phyloP scores from a whole-genome alignment of 768 basidiomycete genomes.

The Mycena venus region DNA sequence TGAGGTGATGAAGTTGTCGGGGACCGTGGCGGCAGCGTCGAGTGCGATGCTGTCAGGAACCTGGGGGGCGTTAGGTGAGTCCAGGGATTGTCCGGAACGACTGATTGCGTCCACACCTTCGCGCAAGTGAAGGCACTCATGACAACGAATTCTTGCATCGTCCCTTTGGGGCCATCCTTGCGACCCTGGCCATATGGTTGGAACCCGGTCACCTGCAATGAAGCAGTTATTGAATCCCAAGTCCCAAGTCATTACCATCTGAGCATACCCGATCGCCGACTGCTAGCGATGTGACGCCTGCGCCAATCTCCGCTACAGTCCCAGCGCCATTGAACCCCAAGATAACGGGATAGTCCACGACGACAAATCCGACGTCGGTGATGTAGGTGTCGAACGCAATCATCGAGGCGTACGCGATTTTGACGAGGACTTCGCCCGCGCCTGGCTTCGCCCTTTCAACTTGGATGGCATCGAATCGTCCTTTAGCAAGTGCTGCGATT shows the following conservation, averaged over 20 bases:
- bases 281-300: constrained; percentile 47
- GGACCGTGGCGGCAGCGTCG: constrained; percentile 53
- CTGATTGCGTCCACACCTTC: constrained; percentile 47
- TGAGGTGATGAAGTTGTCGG: constrained; percentile 58
- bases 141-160: constrained; percentile 27
- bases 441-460: constrained; percentile 50
- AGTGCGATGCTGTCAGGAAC: constrained; percentile 56
- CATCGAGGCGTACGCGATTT: constrained; percentile 56
- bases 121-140: constrained; percentile 42
- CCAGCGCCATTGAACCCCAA: constrained; percentile 57
- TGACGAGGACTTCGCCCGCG: constrained; percentile 55
- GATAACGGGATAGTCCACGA: constrained; percentile 49
- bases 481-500: constrained; percentile 52
- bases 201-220: constrained; percentile 38
- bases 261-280: constrained; percentile 55
- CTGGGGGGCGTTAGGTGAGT: constrained; percentile 37
- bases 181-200: constrained; percentile 23
- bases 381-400: constrained; percentile 57
- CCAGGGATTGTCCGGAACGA: not conserved
- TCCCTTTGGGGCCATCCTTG: constrained; percentile 36
- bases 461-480: constrained; percentile 51
- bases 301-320: constrained; percentile 51
- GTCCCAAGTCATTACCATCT: not conserved
- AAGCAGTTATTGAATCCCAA: not conserved
- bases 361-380: constrained; percentile 48